These are phyloP conservation scores for Mediolabrus comicus DNA, from an alignment of 108 stramenopile genomes.

Conservation along the genomic window DNA sequence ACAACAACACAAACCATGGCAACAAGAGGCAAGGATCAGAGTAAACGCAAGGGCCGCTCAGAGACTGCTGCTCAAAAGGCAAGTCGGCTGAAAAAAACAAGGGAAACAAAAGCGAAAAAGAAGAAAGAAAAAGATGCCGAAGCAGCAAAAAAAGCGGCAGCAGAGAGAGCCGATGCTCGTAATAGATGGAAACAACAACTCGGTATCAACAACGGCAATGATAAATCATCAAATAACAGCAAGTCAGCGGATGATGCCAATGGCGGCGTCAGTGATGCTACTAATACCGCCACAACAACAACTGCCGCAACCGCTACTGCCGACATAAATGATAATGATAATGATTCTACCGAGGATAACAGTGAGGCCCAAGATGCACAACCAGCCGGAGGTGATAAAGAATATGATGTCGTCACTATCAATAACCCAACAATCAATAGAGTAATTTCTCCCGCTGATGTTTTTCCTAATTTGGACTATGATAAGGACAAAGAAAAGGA, in stretches of 20 bases:
- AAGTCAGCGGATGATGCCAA: neutral
- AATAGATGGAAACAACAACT: no score
- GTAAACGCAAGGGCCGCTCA: no score
- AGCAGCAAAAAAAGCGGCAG: neutral
- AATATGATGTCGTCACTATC: neutral
- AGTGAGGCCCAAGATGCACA: neutral
- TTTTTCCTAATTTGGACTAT: neutral
- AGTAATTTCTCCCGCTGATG: neutral
- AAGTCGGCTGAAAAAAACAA: no score
- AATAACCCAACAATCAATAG: neutral
- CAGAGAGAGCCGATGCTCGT: no score
- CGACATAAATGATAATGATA: neutral
- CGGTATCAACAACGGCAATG: no score
- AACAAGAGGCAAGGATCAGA: no score
- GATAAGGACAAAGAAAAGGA: conserved; percentile 4
- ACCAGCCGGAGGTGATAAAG: neutral
- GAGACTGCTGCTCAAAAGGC: no score
- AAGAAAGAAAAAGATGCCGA: neutral
- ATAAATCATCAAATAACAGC: no score
- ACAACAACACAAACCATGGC: no score
- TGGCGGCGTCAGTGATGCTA: neutral
- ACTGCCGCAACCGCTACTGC: neutral
- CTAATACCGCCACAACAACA: neutral
- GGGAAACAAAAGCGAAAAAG: neutral
- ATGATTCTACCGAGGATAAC: neutral